Evolutionary conservation across 306 rosid species (phyloP).

Genomic region (Boehmeria nivea): DNA sequence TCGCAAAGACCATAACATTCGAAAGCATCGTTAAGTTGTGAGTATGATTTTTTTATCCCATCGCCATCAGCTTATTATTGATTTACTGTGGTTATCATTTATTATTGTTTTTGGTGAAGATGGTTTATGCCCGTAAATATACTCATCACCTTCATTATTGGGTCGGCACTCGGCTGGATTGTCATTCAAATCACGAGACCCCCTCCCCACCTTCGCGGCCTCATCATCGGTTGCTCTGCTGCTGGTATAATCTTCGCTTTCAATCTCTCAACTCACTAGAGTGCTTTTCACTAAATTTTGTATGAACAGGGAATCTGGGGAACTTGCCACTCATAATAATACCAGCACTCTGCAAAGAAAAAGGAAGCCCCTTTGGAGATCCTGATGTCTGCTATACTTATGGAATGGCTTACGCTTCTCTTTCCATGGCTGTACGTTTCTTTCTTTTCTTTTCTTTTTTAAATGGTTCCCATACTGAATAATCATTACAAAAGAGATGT

Average conservation of each 20-base stretch:
- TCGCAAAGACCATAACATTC: conserved; percentile 40
- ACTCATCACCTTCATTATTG: conserved; percentile 40
- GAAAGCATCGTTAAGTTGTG: conserved; percentile 40
- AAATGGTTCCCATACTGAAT: no score
- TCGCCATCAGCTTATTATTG: background rate
- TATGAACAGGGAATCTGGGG: conserved; percentile 46
- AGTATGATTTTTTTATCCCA: background rate
- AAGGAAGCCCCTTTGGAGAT: conserved; percentile 56
- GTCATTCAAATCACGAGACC: conserved; percentile 39
- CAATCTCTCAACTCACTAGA: no score
- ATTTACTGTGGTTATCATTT: no score
- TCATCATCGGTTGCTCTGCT: conserved; percentile 50
- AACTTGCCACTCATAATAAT: conserved; percentile 42
- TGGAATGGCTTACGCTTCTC: conserved; percentile 53
- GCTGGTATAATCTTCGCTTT: conserved; percentile 35
- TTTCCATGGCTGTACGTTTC: conserved; percentile 49
- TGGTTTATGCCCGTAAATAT: conserved; percentile 59
- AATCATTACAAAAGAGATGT: no score
- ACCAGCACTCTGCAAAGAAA: conserved; percentile 56
- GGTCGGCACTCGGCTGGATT: conserved; percentile 46
- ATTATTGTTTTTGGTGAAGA: conserved; percentile 17
- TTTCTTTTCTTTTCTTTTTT: background rate
- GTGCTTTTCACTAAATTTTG: no score
- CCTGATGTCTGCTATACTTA: conserved; percentile 34
- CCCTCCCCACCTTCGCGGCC: conserved; percentile 46